Conservation (phyloP, 495 filamentous ascomycete species). For the Ramalina intermedia region DNA sequence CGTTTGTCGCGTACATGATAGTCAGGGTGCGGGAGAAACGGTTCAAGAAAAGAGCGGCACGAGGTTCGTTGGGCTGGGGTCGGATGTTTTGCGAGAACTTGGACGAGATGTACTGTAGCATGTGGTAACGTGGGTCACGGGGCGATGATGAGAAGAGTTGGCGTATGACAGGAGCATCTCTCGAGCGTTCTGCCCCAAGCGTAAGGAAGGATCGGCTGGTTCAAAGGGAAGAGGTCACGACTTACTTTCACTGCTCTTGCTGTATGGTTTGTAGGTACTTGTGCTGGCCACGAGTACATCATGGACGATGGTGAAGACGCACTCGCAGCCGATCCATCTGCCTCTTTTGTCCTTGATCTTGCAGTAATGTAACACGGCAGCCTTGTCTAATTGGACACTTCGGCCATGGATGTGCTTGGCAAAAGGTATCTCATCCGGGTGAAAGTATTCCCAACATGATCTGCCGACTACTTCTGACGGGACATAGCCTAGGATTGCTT, state of each 20-base stretch:
- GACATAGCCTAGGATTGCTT: slow-evolving; percentile 68
- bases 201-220: background rate
- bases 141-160: slow-evolving; percentile 69
- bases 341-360: slow-evolving; percentile 53
- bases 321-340: slow-evolving; percentile 70
- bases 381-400: slow-evolving; percentile 68
- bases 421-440: slow-evolving; percentile 65
- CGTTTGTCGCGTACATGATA: slow-evolving; percentile 76
- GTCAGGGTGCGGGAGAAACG: slow-evolving; percentile 70
- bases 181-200: slow-evolving; percentile 47
- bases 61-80: slow-evolving; percentile 53
- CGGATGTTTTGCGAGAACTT: slow-evolving; percentile 59
- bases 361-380: slow-evolving; percentile 71
- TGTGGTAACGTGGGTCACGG: slow-evolving; percentile 76
- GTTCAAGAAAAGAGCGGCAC: slow-evolving; percentile 76
- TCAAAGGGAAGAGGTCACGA: background rate
- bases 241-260: slow-evolving; percentile 57
- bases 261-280: slow-evolving; percentile 57
- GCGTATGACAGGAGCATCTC: slow-evolving; percentile 67
- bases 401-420: slow-evolving; percentile 58
- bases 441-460: slow-evolving; percentile 79
- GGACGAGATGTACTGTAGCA: slow-evolving; percentile 70
- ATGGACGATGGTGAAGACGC: slow-evolving; percentile 79
- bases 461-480: slow-evolving; percentile 61
- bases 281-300: slow-evolving; percentile 78